Evolutionary conservation across 345 rosid species (phyloP).

Genomic region (Eucalyptus melliodora): DNA sequence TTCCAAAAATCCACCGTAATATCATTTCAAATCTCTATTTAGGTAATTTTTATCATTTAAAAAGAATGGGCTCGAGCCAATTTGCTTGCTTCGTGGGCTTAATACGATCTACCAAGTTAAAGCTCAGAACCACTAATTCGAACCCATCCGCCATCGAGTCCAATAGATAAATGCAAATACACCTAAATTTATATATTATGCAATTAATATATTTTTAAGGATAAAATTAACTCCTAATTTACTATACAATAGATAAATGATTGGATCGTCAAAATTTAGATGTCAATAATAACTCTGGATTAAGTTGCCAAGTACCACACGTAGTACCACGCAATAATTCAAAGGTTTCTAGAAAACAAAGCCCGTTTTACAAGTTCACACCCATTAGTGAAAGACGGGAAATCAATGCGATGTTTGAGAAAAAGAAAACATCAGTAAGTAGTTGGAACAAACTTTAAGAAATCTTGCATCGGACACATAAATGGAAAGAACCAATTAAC

Average conservation of each 20-base stretch:
- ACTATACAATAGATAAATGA: too few relatives aligned
- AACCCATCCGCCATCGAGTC: accelerated
- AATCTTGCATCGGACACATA: not conserved
- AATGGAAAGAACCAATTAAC: not conserved
- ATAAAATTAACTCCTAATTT: too few relatives aligned
- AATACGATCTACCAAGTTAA: accelerated
- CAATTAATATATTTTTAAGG: too few relatives aligned
- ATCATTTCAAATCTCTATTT: too few relatives aligned
- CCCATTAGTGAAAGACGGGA: not conserved
- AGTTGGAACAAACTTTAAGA: not conserved
- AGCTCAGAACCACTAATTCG: accelerated
- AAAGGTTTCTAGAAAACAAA: not conserved
- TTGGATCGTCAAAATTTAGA: accelerated
- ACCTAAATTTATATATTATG: too few relatives aligned
- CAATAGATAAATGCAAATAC: too few relatives aligned
- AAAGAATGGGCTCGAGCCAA: accelerated
- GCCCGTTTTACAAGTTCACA: not conserved
- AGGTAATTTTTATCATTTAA: too few relatives aligned
- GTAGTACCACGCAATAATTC: not conserved
- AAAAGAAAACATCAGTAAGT: not conserved
- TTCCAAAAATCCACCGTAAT: too few relatives aligned
- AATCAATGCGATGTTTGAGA: not conserved
- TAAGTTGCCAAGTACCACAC: too few relatives aligned
- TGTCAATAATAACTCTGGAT: accelerated
- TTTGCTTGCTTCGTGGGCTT: accelerated